These are phyloP conservation scores for Exophiala sideris DNA, from an alignment of 2,329 filamentous ascomycete species.

Conservation along the genomic window DNA sequence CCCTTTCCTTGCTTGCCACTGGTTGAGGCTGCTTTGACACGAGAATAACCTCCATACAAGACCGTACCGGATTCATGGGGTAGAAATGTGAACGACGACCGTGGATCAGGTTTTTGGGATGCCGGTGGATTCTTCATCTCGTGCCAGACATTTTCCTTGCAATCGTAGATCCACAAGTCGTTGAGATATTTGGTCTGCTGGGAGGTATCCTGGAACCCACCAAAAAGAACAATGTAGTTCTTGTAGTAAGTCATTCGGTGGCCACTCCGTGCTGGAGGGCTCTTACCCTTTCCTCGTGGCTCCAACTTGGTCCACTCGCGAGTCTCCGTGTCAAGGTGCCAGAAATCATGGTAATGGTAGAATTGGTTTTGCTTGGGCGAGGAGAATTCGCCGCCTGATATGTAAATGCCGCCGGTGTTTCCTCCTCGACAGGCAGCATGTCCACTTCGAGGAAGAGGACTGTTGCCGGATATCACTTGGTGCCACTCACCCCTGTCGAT, in stretches of 20 bases:
- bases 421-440: slow-evolving; percentile 92
- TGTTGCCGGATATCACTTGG: slow-evolving; percentile 84
- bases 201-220: slow-evolving; percentile 95
- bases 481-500: slow-evolving; percentile 88
- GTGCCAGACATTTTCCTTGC: slow-evolving; percentile 79
- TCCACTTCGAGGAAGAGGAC: slow-evolving; percentile 81
- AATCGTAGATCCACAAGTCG: slow-evolving; percentile 96
- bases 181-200: slow-evolving; percentile 91
- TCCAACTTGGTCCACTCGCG: slow-evolving; percentile 93
- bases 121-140: slow-evolving; percentile 71
- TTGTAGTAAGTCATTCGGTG: slow-evolving; percentile 97
- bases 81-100: slow-evolving; percentile 87
- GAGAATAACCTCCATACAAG: slow-evolving; percentile 88
- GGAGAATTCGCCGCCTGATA: slow-evolving; percentile 94
- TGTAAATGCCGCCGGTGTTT: slow-evolving; percentile 78
- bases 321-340: slow-evolving; percentile 77
- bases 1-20: slow-evolving; percentile 58
- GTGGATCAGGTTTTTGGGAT: slow-evolving; percentile 81
- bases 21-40: slow-evolving; percentile 68
- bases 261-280: slow-evolving; percentile 80
- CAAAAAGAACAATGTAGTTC: slow-evolving; percentile 92
- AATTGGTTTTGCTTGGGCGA: slow-evolving; percentile 97
- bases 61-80: slow-evolving; percentile 89
- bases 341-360: slow-evolving; percentile 99
- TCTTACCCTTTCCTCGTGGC: slow-evolving; percentile 64